These are phyloP conservation scores for Paraphaeosphaeria minitans DNA, from an alignment of 2,329 filamentous ascomycete species.

Conservation along the genomic window DNA sequence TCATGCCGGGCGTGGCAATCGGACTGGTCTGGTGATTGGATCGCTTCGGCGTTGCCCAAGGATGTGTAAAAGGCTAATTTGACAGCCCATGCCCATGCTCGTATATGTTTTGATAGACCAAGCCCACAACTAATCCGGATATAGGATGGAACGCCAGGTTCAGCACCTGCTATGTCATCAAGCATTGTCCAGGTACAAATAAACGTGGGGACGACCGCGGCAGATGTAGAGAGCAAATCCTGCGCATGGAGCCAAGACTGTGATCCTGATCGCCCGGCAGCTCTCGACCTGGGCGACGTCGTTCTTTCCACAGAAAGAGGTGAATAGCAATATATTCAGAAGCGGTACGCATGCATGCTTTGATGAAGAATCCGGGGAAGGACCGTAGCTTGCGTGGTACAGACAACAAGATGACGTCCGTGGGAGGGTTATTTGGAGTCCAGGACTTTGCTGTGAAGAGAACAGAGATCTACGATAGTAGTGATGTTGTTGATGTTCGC, in stretches of 20 bases:
- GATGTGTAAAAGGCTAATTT: conserved; percentile 19
- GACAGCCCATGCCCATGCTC: conserved; percentile 15
- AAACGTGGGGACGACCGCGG: conserved; percentile 11
- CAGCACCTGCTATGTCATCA: conserved; percentile 16
- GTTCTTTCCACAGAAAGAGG: background rate
- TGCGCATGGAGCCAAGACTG: background rate
- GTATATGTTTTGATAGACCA: conserved; percentile 33
- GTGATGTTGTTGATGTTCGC: conserved; percentile 32
- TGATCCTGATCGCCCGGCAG: background rate
- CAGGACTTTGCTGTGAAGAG: conserved; percentile 35
- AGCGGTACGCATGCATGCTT: background rate
- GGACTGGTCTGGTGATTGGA: conserved; percentile 22
- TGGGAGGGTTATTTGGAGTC: conserved; percentile 6
- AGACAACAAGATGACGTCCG: background rate
- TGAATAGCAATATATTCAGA: background rate
- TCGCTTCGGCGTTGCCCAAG: conserved; percentile 13
- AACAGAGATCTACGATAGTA: conserved; percentile 35
- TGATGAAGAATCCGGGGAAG: background rate
- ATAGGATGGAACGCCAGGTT: conserved; percentile 18
- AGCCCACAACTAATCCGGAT: conserved; percentile 28
- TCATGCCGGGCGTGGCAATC: conserved; percentile 32
- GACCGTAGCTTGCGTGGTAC: background rate
- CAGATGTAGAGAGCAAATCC: conserved; percentile 6
- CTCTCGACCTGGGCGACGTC: background rate
- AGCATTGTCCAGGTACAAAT: conserved; percentile 10